Evolutionary conservation across 257 asterid genomes (phyloP).

Genomic region (Rehmannia glutinosa): DNA sequence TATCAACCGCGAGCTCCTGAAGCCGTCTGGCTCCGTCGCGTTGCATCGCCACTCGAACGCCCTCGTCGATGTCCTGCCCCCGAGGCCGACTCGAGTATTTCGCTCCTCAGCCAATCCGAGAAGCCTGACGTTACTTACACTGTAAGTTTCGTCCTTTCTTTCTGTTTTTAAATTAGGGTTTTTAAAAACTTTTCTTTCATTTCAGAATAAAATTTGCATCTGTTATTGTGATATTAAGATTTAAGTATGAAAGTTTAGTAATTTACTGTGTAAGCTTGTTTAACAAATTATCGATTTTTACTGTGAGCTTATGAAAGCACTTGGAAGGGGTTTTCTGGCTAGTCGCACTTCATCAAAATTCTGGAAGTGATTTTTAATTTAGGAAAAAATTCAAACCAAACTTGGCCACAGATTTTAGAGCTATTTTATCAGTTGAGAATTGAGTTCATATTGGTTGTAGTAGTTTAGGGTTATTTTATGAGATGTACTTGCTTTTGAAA

Average conservation of each 20-base stretch:
- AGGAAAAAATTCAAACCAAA: not conserved
- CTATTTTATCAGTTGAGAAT: too few relatives aligned
- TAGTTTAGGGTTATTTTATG: too few relatives aligned
- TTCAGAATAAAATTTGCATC: not conserved
- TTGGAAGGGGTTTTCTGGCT: not conserved
- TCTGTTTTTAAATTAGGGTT: not conserved
- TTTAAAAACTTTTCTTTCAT: not conserved
- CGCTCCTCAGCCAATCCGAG: conserved; percentile 79
- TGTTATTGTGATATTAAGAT: not conserved
- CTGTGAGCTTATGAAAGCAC: not conserved
- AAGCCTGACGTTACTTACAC: conserved; percentile 81
- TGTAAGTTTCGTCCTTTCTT: conserved; percentile 29
- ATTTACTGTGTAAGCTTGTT: not conserved
- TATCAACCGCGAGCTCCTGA: conserved; percentile 68
- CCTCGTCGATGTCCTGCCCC: conserved; percentile 83
- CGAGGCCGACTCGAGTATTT: conserved; percentile 85
- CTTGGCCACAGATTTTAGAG: not conserved
- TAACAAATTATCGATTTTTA: not conserved
- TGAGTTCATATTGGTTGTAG: too few relatives aligned
- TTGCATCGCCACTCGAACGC: conserved; percentile 83
- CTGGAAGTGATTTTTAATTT: not conserved
- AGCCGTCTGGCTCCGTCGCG: conserved; percentile 85
- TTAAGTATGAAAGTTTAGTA: not conserved
- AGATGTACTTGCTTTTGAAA: too few relatives aligned
- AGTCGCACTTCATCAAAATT: not conserved